A percentile compares a stretch with the other conserved stretches of the same genome.
Evolutionary conservation across 331 rosid species (phyloP).

Genomic region (Quercus tomentella): DNA sequence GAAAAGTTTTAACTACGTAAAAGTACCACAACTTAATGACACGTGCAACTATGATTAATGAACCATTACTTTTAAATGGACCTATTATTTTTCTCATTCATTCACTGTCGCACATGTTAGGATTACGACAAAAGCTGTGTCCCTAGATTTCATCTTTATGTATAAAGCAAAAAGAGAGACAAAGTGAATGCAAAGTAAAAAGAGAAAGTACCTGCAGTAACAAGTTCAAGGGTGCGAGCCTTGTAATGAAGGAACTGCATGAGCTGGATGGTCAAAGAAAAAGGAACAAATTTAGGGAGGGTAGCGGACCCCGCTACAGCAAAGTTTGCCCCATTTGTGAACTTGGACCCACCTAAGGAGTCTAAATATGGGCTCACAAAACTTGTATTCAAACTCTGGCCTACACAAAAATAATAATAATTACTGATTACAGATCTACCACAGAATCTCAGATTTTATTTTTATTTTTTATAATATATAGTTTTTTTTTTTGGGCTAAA

Average conservation of each 20-base stretch:
- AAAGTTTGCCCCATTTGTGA: constrained; percentile 88
- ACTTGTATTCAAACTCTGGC: constrained; percentile 67
- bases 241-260: constrained; percentile 82
- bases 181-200: neutral
- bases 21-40: too few relatives aligned
- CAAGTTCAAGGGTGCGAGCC: constrained; percentile 60
- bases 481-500: too few relatives aligned
- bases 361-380: constrained; percentile 72
- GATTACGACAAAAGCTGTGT: too few relatives aligned
- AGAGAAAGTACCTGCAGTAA: constrained; percentile 41
- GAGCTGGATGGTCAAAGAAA: constrained; percentile 73
- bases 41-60: too few relatives aligned
- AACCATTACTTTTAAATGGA: too few relatives aligned
- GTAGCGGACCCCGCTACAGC: constrained; percentile 88
- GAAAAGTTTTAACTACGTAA: too few relatives aligned
- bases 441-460: neutral
- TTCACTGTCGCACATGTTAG: too few relatives aligned
- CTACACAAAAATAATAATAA: constrained; percentile 36
- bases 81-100: too few relatives aligned
- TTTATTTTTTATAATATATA: neutral
- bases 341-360: constrained; percentile 56
- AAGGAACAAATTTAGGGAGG: constrained; percentile 77
- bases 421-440: neutral
- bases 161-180: too few relatives aligned
- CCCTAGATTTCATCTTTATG: too few relatives aligned